Evolutionary conservation across 1,139 yeast genomes (phyloP).

Genomic region (Suhomyces ambrosiae): DNA sequence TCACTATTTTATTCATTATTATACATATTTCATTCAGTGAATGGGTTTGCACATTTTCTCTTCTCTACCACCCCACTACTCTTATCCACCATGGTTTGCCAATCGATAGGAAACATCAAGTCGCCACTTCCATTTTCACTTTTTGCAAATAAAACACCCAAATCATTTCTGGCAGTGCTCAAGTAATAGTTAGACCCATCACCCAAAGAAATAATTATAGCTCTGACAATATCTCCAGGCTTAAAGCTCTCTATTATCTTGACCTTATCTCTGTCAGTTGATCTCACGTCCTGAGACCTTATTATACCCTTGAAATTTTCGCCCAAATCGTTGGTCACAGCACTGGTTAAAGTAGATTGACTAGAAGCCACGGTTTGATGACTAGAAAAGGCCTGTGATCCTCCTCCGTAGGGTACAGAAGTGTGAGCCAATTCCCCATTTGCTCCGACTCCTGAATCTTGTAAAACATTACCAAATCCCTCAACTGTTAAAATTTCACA

Average conservation of each 20-base stretch:
- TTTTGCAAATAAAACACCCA: constrained; percentile 91
- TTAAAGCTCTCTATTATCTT: constrained; percentile 75
- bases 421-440: constrained; percentile 53
- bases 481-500: constrained; percentile 86
- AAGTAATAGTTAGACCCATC: constrained; percentile 91
- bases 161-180: constrained; percentile 85
- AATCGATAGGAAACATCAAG: constrained; percentile 86
- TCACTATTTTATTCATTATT: not conserved
- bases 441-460: constrained; percentile 69
- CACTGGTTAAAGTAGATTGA: constrained; percentile 35
- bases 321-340: constrained; percentile 68
- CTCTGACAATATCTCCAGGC: constrained; percentile 93
- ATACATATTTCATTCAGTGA: too few relatives aligned
- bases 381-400: constrained; percentile 47
- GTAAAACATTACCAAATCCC: constrained; percentile 55
- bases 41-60: constrained; percentile 94
- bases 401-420: constrained; percentile 50
- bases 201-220: constrained; percentile 80
- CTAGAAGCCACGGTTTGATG: constrained; percentile 50
- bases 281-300: constrained; percentile 83
- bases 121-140: constrained; percentile 71
- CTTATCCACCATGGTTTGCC: constrained; percentile 91
- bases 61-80: constrained; percentile 72
- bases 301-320: constrained; percentile 91
- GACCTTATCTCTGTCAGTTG: constrained; percentile 88